Evolutionary conservation across 768 basidiomycete species (phyloP).

Genomic region (Austroboletus festivus): DNA sequence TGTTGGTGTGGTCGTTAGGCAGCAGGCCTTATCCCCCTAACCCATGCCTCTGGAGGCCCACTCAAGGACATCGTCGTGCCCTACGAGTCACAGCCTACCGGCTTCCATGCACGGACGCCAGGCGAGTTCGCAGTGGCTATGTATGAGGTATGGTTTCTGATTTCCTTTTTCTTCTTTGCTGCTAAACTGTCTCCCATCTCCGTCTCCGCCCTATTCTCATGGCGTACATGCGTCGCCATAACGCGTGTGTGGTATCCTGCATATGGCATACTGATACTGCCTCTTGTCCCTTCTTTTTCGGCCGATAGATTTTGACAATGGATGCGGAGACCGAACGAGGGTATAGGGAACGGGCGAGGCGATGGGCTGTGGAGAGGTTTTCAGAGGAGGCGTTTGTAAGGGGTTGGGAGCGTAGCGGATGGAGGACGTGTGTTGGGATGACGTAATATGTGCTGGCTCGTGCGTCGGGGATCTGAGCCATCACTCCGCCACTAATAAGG

Average conservation of each 20-base stretch:
- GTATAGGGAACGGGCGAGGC: constrained; percentile 66
- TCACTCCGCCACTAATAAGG: too few species aligned
- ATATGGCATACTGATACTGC: constrained; percentile 9
- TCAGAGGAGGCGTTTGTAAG: constrained; percentile 74
- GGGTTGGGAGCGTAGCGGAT: constrained; percentile 67
- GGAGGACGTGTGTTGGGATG: constrained; percentile 37
- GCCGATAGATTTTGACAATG: constrained; percentile 44
- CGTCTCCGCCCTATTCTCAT: not conserved
- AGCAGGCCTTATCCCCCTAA: constrained; percentile 88
- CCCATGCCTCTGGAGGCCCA: constrained; percentile 92
- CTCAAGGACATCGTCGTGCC: constrained; percentile 89
- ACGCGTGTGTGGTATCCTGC: not conserved
- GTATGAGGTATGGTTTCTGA: constrained; percentile 40
- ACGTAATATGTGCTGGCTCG: not conserved
- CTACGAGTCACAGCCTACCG: constrained; percentile 66
- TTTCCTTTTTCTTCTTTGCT: not conserved
- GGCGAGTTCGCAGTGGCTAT: constrained; percentile 66
- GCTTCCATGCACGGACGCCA: constrained; percentile 74
- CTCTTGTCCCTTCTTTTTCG: not conserved
- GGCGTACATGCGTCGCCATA: not conserved
- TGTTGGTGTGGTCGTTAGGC: constrained; percentile 50
- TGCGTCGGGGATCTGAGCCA: too few species aligned
- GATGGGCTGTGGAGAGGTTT: constrained; percentile 70
- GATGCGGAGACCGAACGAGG: constrained; percentile 50
- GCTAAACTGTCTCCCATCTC: too few species aligned